Base-by-base conservation (phyloP, 1,284 basidiomycete species). In the Ganoderma boninense region DNA sequence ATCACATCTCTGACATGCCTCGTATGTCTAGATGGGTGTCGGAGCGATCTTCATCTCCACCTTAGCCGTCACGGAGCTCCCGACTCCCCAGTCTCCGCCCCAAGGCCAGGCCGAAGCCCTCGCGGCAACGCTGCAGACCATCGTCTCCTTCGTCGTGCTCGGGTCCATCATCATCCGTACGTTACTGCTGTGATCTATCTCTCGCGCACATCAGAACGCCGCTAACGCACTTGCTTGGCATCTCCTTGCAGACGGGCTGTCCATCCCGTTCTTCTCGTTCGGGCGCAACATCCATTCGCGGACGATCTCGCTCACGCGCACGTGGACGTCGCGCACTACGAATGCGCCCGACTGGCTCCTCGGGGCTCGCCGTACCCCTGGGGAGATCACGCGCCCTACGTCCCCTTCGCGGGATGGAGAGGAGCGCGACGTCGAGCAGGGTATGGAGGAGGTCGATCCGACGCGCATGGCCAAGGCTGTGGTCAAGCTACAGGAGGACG, bases 31-130 rank as follows among this genome's bases (percentile, higher is more conserved):
- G 90, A 93, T 93, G 90, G 92, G 92, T 57, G 93, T 94, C 40
- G 90, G 92, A 0, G 96, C 96, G 6, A 85, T 97, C 59, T 98
- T 97, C 79, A 91, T 97, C 65, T 91, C 94, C 0, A 94, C 92
- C 0, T 81, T 97, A 35, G 95, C 95, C 2, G 80, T 91, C 11
- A 86, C 86, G 46, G 89, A 89, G 71, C 84, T 97, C 0, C 91
- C 93, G 2, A 81, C 79, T n/a, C 89, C 93, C 0, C 80, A 83
- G 1, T 78, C 81, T 66, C 87, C 92, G 0, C 93, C 93, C 0
- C 82, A 85, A 62, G 86, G 84, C 43, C 90, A 95, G 76, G 85
- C 90, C 46, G 93, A 97, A 74, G 75, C 90, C 6, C 85, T 97
- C 13, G 88, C 91, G 0, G 86, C 89, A 14, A 87, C 84, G 14